Conservation (phyloP, 305 asterid species). For the Coffea humblotiana region DNA sequence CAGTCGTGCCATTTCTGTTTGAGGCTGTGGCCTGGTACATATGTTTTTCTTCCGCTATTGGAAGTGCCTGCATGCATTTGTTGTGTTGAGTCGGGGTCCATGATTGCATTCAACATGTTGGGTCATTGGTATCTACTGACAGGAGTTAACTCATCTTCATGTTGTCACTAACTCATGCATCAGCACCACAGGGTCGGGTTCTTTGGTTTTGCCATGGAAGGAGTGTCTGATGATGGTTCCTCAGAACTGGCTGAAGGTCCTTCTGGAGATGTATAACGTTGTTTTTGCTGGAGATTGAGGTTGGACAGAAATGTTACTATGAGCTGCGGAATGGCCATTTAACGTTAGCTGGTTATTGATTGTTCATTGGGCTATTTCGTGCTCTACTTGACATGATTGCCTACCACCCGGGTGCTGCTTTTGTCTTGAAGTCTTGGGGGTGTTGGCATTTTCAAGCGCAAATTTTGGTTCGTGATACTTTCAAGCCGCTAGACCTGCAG, state of each 20-base stretch:
- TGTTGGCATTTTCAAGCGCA: slow-evolving; percentile 29
- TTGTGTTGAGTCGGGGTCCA: slow-evolving; percentile 70
- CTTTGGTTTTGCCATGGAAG: slow-evolving; percentile 20
- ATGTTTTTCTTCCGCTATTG: slow-evolving; percentile 29
- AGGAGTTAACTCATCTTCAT: slow-evolving; percentile 49
- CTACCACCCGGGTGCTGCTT: slow-evolving; percentile 28
- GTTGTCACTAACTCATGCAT: slow-evolving; percentile 82
- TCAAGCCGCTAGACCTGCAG: slow-evolving; percentile 32
- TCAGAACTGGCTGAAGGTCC: slow-evolving; percentile 28
- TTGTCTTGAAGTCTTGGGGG: slow-evolving; percentile 30
- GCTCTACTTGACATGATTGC: slow-evolving; percentile 25
- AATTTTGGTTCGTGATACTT: slow-evolving; percentile 35
- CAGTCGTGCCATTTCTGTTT: slow-evolving; percentile 86
- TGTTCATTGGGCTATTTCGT: slow-evolving; percentile 22
- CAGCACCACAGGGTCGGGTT: slow-evolving; percentile 50
- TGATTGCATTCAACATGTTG: slow-evolving; percentile 53
- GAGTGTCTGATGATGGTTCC: slow-evolving; percentile 24
- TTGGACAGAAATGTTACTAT: slow-evolving; percentile 23
- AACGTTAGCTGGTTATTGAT: slow-evolving; percentile 26
- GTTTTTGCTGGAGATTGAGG: slow-evolving; percentile 6
- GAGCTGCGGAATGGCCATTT: slow-evolving; percentile 30
- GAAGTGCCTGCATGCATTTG: slow-evolving; percentile 87
- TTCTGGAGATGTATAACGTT: slow-evolving; percentile 20
- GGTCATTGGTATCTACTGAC: slow-evolving; percentile 67
- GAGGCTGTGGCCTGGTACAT: slow-evolving; percentile 53